Evolutionary conservation across 352 stramenopile species (phyloP).

Genomic region (Phytophthora niederhauseri): DNA sequence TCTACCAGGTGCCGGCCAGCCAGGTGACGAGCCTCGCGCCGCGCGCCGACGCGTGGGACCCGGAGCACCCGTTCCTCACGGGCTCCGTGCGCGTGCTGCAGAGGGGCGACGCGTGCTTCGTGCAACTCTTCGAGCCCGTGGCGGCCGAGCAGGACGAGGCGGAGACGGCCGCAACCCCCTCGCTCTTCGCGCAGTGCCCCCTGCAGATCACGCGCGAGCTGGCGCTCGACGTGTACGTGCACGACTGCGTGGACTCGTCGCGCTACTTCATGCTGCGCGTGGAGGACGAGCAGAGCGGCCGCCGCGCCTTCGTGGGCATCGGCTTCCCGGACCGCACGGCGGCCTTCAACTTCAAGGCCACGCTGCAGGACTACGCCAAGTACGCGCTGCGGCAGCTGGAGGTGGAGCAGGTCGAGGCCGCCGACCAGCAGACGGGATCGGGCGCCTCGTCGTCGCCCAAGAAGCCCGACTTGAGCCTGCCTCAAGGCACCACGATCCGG

Average conservation of each 20-base stretch:
- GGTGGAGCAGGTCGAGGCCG: slow-evolving; percentile 33
- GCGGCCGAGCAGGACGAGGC: slow-evolving; percentile 2
- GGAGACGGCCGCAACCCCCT: slow-evolving; percentile 20
- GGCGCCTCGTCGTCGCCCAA: slow-evolving; percentile 26
- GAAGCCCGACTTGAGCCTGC: slow-evolving; percentile 67
- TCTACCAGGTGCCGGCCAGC: slow-evolving; percentile 78
- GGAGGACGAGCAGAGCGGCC: slow-evolving; percentile 75
- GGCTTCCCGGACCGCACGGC: slow-evolving; percentile 77
- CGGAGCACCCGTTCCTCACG: slow-evolving; percentile 82
- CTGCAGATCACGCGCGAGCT: slow-evolving; percentile 71
- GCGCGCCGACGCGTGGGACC: slow-evolving; percentile 83
- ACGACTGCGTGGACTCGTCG: slow-evolving; percentile 89
- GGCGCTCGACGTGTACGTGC: slow-evolving; percentile 74
- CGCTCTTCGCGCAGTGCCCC: slow-evolving; percentile 83
- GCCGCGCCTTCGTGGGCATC: slow-evolving; percentile 79
- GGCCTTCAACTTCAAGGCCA: slow-evolving; percentile 89
- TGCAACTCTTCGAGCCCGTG: slow-evolving; percentile 80
- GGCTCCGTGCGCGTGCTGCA: slow-evolving; percentile 73
- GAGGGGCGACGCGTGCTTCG: slow-evolving; percentile 69
- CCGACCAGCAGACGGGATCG: slow-evolving; percentile 8
- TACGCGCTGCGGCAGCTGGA: slow-evolving; percentile 72
- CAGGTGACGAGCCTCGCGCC: slow-evolving; percentile 78
- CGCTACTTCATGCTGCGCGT: slow-evolving; percentile 90
- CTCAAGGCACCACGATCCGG: slow-evolving; percentile 72
- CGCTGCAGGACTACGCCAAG: slow-evolving; percentile 85